Conservation (phyloP, 805 yeast species). For the Saturnispora dispora region DNA sequence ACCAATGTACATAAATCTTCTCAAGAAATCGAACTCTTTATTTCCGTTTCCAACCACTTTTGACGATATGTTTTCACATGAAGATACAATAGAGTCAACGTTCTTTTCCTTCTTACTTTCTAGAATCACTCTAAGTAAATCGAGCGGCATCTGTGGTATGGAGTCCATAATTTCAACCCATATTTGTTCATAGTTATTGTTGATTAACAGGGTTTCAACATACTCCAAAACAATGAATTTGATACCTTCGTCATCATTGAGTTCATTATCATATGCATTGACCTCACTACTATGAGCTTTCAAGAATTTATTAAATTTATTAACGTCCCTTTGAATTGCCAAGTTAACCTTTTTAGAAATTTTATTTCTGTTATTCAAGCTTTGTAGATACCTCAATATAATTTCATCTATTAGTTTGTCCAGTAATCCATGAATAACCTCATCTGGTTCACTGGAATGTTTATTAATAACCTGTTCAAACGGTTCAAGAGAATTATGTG, state of each 20-base stretch:
- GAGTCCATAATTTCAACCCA: conserved; percentile 8
- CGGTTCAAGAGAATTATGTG: conserved; percentile 22
- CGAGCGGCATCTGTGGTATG: conserved; percentile 36
- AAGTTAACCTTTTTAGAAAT: conserved; percentile 30
- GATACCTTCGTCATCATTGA: conserved; percentile 21
- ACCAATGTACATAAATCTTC: conserved; percentile 1
- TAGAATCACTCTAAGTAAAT: conserved; percentile 57
- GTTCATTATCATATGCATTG: conserved; percentile 28
- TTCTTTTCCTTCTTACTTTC: conserved; percentile 29
- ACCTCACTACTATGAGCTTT: conserved; percentile 26
- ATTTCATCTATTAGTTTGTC: conserved; percentile 31
- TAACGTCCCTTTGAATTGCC: conserved; percentile 53
- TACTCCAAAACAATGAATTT: conserved; percentile 45
- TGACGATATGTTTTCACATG: background rate
- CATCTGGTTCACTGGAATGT: conserved; percentile 9
- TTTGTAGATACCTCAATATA: conserved; percentile 29
- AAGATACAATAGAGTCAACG: conserved; percentile 1
- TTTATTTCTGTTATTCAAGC: conserved; percentile 17
- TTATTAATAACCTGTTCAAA: conserved; percentile 22
- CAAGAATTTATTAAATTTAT: conserved; percentile 45
- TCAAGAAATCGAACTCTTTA: conserved; percentile 5
- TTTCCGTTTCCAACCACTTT: background rate
- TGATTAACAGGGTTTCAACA: conserved; percentile 33
- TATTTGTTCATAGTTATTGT: conserved; percentile 17
- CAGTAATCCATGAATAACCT: conserved; percentile 24